Conservation (phyloP, 148 eudicot species). For the Rhododendron williamsianum region DNA sequence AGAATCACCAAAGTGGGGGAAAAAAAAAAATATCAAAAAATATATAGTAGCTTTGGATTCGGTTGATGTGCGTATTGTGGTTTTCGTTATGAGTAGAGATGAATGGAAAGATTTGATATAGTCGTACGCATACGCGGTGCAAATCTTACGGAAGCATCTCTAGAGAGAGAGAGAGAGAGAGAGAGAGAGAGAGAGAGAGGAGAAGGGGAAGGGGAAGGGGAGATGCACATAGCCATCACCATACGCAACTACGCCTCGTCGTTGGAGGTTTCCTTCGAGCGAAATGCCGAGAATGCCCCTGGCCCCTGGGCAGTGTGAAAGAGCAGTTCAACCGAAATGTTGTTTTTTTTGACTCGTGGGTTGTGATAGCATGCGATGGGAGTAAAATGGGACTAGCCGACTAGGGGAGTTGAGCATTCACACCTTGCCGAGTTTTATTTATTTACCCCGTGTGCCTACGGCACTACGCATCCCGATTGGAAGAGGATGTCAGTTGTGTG, state of each 20-base stretch:
- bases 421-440: not conserved
- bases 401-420: not conserved
- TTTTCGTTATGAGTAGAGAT: not conserved
- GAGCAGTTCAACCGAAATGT: not conserved
- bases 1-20: not conserved
- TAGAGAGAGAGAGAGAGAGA: not conserved
- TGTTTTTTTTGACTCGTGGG: not conserved
- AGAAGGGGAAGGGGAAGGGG: not conserved
- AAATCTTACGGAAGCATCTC: not conserved
- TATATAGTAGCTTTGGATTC: not conserved
- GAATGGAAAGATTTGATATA: not conserved
- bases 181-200: not conserved
- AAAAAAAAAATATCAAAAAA: not conserved
- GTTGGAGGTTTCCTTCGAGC: not conserved
- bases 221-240: not conserved
- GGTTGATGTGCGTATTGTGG: not conserved
- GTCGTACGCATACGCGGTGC: not conserved
- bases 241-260: slow-evolving; percentile 1
- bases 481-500: too few species aligned
- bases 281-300: not conserved
- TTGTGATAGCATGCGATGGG: not conserved
- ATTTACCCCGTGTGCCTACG: too few species aligned
- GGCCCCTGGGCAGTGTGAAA: not conserved
- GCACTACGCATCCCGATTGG: too few species aligned
- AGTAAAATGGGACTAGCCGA: not conserved